Percentiles rank a stretch among this genome's conserved stretches.
Evolutionary conservation across 2,329 filamentous ascomycete species (phyloP).

Genomic region (Diplodia sapinea): DNA sequence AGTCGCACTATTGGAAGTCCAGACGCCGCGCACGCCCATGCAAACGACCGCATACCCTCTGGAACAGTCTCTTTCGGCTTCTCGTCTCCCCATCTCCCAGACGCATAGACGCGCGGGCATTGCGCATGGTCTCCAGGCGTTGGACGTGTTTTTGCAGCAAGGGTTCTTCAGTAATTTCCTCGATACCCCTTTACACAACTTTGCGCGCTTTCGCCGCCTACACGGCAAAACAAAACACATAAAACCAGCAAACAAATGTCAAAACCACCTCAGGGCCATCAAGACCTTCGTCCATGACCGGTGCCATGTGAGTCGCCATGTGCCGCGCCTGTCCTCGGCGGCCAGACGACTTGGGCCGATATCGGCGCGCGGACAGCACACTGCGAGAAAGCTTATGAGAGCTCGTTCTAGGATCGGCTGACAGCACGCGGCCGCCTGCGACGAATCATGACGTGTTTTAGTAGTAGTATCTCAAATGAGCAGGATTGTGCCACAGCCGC

Average conservation of each 20-base stretch:
- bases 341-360: neutral
- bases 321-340: neutral
- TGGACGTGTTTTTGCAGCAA: constrained; percentile 20
- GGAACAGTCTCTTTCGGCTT: constrained; percentile 4
- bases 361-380: constrained; percentile 15
- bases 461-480: neutral
- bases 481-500: neutral
- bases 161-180: constrained; percentile 16
- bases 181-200: constrained; percentile 11
- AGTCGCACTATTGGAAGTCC: neutral
- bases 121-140: constrained; percentile 19
- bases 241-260: constrained; percentile 11
- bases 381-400: constrained; percentile 12
- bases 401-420: constrained; percentile 14
- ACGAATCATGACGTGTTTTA: neutral
- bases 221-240: neutral
- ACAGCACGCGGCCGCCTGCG: neutral
- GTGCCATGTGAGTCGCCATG: neutral
- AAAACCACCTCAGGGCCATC: neutral
- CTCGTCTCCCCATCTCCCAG: neutral
- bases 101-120: constrained; percentile 21
- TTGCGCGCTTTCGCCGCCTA: neutral
- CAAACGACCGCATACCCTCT: neutral
- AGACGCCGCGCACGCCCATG: neutral
- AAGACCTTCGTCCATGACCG: neutral